A percentile compares a stretch with the other conserved stretches of the same genome.
Evolutionary conservation across 1,139 yeast genomes (phyloP).

Genomic region (Debaryomycetaceae sp.): DNA sequence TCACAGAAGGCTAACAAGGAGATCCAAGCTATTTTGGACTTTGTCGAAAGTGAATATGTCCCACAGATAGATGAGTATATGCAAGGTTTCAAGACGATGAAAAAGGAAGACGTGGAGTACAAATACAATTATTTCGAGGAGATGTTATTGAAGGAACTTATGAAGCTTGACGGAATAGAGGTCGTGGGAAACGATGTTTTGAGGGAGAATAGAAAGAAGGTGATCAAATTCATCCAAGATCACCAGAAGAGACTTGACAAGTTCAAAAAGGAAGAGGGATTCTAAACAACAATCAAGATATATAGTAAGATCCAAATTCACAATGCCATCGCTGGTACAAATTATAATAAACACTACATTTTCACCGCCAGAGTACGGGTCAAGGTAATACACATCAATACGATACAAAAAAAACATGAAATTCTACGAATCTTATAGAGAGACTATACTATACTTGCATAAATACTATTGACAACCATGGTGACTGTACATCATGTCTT

Average conservation of each 20-base stretch:
- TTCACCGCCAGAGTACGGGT: no score
- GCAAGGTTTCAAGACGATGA: constrained; percentile 28
- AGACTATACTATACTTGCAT: not conserved
- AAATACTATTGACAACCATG: not conserved
- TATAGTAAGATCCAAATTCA: not conserved
- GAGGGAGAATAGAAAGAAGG: constrained; percentile 56
- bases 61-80: constrained; percentile 44
- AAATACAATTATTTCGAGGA: constrained; percentile 61
- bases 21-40: constrained; percentile 40
- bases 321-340: not conserved
- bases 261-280: constrained; percentile 37
- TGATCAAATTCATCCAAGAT: constrained; percentile 57
- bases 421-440: no score
- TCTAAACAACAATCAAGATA: constrained; percentile 6
- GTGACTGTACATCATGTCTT: not conserved
- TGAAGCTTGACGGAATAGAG: constrained; percentile 66
- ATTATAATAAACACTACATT: no score
- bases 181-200: constrained; percentile 46
- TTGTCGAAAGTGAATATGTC: constrained; percentile 40
- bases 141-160: constrained; percentile 59
- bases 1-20: constrained; percentile 44
- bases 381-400: no score
- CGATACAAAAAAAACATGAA: no score
- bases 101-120: constrained; percentile 42
- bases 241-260: constrained; percentile 58